Evolutionary conservation across 1,284 basidiomycete species (phyloP).

Genomic region (Crucibulum parvulum): DNA sequence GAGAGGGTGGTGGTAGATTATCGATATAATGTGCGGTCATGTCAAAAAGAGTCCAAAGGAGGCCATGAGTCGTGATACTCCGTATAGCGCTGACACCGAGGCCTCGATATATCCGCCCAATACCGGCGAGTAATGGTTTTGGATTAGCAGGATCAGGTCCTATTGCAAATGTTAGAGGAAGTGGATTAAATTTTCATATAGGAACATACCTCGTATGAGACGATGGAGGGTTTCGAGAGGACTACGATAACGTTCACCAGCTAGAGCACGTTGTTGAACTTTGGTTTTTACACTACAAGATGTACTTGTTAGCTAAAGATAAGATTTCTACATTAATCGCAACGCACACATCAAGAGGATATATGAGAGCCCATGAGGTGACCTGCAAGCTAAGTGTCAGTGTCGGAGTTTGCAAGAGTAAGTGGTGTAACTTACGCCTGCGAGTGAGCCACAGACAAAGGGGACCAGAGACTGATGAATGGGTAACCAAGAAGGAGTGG

Average conservation of each 20-base stretch:
- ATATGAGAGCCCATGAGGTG: slow-evolving; percentile 85
- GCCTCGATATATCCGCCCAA: slow-evolving; percentile 83
- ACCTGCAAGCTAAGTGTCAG: slow-evolving; percentile 38
- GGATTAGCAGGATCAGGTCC: slow-evolving; percentile 79
- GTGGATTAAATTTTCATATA: neutral
- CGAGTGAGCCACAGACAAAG: slow-evolving; percentile 84
- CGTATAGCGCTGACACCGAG: slow-evolving; percentile 85
- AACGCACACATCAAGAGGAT: slow-evolving; percentile 82
- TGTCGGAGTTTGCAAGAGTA: neutral
- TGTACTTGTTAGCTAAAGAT: neutral
- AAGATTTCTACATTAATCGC: neutral
- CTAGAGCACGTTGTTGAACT: slow-evolving; percentile 87
- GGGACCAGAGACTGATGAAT: slow-evolving; percentile 80
- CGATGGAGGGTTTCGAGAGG: slow-evolving; percentile 78
- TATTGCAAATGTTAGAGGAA: slow-evolving; percentile 29
- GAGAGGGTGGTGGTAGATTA: slow-evolving; percentile 52
- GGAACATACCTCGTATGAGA: slow-evolving; percentile 70
- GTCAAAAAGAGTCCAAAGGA: slow-evolving; percentile 87
- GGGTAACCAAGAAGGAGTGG: slow-evolving; percentile 79
- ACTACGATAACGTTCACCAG: slow-evolving; percentile 73
- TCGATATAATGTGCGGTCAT: slow-evolving; percentile 79
- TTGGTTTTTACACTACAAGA: slow-evolving; percentile 87
- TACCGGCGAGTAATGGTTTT: slow-evolving; percentile 72
- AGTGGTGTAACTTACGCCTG: slow-evolving; percentile 65
- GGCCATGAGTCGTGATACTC: slow-evolving; percentile 84